phyloP scores from a whole-genome alignment of 257 asterid species.

The Thymus quinquecostatus region DNA sequence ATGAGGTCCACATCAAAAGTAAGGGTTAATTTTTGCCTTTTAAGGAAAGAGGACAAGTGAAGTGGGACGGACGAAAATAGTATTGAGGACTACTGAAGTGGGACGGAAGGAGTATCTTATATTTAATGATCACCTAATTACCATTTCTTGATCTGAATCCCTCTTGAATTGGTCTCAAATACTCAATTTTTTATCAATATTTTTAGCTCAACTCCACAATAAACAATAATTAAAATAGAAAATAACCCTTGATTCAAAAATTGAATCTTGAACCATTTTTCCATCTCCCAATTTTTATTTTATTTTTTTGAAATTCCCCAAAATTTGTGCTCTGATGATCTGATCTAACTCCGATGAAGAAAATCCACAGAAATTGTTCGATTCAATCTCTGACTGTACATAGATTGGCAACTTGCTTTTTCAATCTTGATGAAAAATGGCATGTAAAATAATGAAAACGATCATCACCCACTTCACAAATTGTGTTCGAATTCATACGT shows the following conservation, averaged over 20 bases:
- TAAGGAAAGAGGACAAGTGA: too few species aligned
- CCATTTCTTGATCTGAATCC: neutral
- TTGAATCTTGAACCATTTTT: too few species aligned
- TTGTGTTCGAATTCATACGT: neutral
- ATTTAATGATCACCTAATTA: neutral
- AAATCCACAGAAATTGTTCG: slow-evolving; percentile 11
- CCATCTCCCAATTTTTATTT: neutral
- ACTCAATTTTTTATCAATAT: neutral
- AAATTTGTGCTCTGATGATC: neutral
- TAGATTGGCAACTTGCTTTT: neutral
- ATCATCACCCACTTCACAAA: slow-evolving; percentile 28
- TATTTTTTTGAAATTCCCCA: neutral
- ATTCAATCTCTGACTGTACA: slow-evolving; percentile 20
- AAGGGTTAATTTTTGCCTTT: too few species aligned
- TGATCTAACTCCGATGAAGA: neutral
- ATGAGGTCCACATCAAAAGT: too few species aligned
- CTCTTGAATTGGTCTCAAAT: neutral
- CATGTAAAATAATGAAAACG: slow-evolving; percentile 27
- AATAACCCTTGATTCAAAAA: too few species aligned
- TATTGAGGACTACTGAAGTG: too few species aligned
- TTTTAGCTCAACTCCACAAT: neutral
- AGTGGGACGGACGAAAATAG: too few species aligned
- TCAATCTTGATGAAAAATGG: slow-evolving; percentile 1
- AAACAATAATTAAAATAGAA: too few species aligned
- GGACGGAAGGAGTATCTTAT: too few species aligned